Base-by-base conservation (phyloP, 1,284 basidiomycete genomes). In the Pholiota adiposa region DNA sequence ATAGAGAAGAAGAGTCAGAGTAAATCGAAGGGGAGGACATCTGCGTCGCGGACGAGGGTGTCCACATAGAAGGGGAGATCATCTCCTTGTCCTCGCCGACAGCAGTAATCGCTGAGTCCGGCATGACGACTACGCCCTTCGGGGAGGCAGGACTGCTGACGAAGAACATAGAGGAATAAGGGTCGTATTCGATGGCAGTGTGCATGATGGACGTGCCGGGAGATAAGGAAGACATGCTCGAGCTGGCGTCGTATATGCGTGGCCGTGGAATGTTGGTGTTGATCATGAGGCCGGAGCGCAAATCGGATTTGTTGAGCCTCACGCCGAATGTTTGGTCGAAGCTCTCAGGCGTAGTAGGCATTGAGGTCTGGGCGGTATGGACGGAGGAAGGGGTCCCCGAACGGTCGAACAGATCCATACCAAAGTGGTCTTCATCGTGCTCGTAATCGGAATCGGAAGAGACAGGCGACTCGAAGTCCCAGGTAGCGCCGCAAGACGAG, bases 101-200 rank as follows among this genome's bases (percentile, higher is more conserved):
- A 60, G 73, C 68, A 63, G 78, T 70, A 48, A 74, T 68, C 61
- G 76, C 67, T 65, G 77, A 74, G n/a, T 79, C 75, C 11, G 79
- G 77, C 66, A 81, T 73, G 33, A 71, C 67, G 57, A 75, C 70
- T 1, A 76, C 40, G n/a, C 68, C 23, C 72, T 79, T 78, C 11
- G 77, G 65, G 3, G 63, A 65, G 16, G 75, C 67, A 4, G 79
- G 74, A 25, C 79, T 81, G 54, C 75, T 75, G 52, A 85, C 72
- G 65, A 80, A 84, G 63, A 82, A 85, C 50, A 83, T 80, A 1
- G 84, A 83, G 18, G 81, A 78, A 64, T 82, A 82, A 9, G 80
- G 77, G 57, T 80, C 76, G 56, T 82, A 82, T 68, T 90, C 88
- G 51, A 89, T 83, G 23, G 88, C 88, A 7, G 88, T 90, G 62